Conservation (phyloP, 441 rosid genomes). For the Erodium trifolium region DNA sequence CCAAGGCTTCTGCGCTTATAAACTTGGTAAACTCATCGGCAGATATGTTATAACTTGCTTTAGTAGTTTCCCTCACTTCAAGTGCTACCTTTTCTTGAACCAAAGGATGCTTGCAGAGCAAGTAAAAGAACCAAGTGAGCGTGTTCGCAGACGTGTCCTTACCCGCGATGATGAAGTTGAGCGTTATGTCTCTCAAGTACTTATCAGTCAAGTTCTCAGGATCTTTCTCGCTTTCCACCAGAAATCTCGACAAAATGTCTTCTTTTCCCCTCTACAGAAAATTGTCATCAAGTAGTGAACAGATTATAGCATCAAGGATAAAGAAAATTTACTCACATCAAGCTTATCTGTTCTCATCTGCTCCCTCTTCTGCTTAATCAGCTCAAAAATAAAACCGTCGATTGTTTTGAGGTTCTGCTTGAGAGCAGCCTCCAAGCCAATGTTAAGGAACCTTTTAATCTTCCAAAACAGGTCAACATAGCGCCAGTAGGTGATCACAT, state of each 20-base stretch:
- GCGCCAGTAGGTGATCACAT: slow-evolving; percentile 24
- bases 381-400: slow-evolving; percentile 23
- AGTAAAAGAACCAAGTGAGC: slow-evolving; percentile 37
- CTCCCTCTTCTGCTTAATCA: slow-evolving; percentile 28
- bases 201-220: slow-evolving; percentile 29
- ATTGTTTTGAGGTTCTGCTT: slow-evolving; percentile 27
- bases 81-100: slow-evolving; percentile 32
- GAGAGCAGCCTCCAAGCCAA: slow-evolving; percentile 33
- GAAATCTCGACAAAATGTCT: slow-evolving; percentile 33
- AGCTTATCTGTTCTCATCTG: slow-evolving; percentile 23
- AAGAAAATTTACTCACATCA: slow-evolving; percentile 14
- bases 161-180: slow-evolving; percentile 34
- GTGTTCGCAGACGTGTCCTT: slow-evolving; percentile 29
- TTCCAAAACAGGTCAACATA: slow-evolving; percentile 30
- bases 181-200: slow-evolving; percentile 38
- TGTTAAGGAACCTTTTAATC: slow-evolving; percentile 29
- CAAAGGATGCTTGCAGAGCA: slow-evolving; percentile 30
- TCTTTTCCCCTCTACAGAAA: slow-evolving; percentile 26
- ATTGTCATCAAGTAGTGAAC: background rate
- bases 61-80: slow-evolving; percentile 23
- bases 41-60: background rate
- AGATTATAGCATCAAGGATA: background rate
- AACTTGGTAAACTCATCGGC: slow-evolving; percentile 21
- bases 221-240: slow-evolving; percentile 32
- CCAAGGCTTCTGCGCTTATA: slow-evolving; percentile 27